Base-by-base conservation (phyloP, 371 early-diverging fungal genomes). In the Cokeromyces recurvatus region DNA sequence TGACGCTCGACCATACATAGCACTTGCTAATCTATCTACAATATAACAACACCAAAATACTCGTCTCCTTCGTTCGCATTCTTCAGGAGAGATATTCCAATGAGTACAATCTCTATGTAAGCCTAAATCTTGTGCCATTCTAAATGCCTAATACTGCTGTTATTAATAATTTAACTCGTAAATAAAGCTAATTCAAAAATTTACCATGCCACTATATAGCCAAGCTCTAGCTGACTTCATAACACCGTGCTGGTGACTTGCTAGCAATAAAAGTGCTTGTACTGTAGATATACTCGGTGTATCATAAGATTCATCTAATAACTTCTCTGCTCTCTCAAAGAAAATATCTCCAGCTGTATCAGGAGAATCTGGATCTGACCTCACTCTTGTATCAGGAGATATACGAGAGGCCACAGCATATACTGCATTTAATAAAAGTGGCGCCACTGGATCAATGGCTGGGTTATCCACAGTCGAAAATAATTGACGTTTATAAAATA, bases 251-350 rank as follows among this genome's bases (percentile, higher is more conserved):
- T 83, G 70, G 57, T 79, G 64, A 49, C 67, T 61, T 2, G 79
- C 67, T 21, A 83, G 31, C 1, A 83, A 52, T 8, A 83, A 34
- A 6, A 83, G 53, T 1, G 81, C 79, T 31, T 83, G 84, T 11
- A 83, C 70, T 0, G 84, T 83, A 14, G 79, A 72, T 25, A 81
- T 67, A 23, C 72, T 64, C 2, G 81, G 77, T 1, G 65, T 57
- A 49, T 83, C 84, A 46, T 77, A 73, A 52, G 66, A 77, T 27
- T 73, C 72, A 39, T 83, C 84, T 21, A 83, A 47, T 4, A 78
- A 42, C 21, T 54, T 50, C 43, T 57, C 65, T 14, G 75, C 75
- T 29, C 75, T 54, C 27, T 78, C 74, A 51, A 68, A 73, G 52
- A 63, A 78, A 15, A 68, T 35, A 25, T 62, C 63, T 1, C 75